Percentiles rank a stretch among this genome's conserved stretches.
Evolutionary conservation across 2,329 filamentous ascomycete genomes (phyloP).

Genomic region (Aschersonia sp.): DNA sequence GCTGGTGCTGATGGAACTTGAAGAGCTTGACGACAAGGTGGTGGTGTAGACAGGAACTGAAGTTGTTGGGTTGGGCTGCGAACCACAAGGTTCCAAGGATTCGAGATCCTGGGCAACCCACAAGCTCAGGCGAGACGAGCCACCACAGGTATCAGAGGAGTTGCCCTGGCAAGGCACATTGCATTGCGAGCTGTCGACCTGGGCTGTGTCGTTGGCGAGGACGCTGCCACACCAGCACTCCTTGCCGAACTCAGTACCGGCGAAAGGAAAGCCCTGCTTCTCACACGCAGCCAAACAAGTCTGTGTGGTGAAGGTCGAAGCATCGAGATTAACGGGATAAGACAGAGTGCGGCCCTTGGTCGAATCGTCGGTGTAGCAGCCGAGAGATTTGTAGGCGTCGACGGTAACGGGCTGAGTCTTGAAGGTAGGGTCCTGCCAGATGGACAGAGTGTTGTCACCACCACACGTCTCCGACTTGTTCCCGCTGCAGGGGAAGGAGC

Average conservation of each 20-base stretch:
- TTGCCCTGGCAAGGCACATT: conserved; percentile 37
- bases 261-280: conserved; percentile 28
- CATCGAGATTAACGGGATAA: conserved; percentile 24
- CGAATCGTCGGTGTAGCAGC: conserved; percentile 41
- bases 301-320: conserved; percentile 23
- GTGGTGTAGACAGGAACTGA: conserved; percentile 11
- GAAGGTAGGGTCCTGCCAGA: conserved; percentile 35
- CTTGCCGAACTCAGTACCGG: conserved; percentile 31
- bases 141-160: conserved; percentile 25
- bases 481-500: conserved; percentile 39
- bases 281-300: conserved; percentile 28
- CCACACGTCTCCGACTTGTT: conserved; percentile 32
- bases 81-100: conserved; percentile 35
- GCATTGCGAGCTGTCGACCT: conserved; percentile 26
- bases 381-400: conserved; percentile 41
- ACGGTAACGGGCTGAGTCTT: conserved; percentile 28
- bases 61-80: conserved; percentile 10
- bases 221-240: conserved; percentile 39
- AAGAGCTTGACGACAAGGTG: conserved; percentile 8
- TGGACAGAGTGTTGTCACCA: conserved; percentile 28
- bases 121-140: conserved; percentile 24
- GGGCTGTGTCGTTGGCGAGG: conserved; percentile 29
- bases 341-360: conserved; percentile 27
- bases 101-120: conserved; percentile 33
- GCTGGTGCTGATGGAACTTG: conserved; percentile 7